Base-by-base conservation (phyloP, 176 grass and related monocot species). In the Elymus sibiricus region DNA sequence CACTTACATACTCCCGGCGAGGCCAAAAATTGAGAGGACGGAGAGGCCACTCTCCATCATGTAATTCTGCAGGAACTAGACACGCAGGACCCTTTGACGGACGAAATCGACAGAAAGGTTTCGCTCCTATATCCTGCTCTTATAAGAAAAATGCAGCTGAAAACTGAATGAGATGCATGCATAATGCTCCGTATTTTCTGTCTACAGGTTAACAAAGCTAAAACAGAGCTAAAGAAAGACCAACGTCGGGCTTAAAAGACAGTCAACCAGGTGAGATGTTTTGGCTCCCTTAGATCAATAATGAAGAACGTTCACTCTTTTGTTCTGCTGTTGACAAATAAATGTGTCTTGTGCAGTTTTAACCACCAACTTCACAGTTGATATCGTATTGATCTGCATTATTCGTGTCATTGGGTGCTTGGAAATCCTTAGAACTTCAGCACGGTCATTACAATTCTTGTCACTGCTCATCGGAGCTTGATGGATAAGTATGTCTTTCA, bases 21-120 rank as follows among this genome's bases (percentile, higher is more conserved):
- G 9, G 39, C 39, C 39, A 40, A 40, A 40, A 40, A 40, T 40
- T 9, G 39, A 40, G 39, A 40, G 39, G 9, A 8, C 9, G 39
- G 9, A 10, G 39, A 40, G 39, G 9, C 39, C 39, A 40, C 39
- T 40, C 39, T 40, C 39, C 39, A 40, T 66, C 53, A 28, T 89
- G 21, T 79, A 64, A 69, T 67, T 34, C 74, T 83, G 43, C 88
- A 98, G 96, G 93, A 98, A 87, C 10, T 94, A 81, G 91, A 98
- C 77, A 92, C 91, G 63, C 91, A 98, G 88, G 84, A 88, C 15
- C 91, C 91, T 72, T 42, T 98, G 64, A 92, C 94, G 67, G 96
- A 98, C 89, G 91, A 95, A 79, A 98, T 94, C 43, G 96, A 98
- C 61, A 82, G 77, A 15, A 98, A 98, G 96, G 93, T n/a, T 22